These are phyloP conservation scores for Camellia granthamiana DNA, from an alignment of 148 eudicot species.

Conservation along the genomic window DNA sequence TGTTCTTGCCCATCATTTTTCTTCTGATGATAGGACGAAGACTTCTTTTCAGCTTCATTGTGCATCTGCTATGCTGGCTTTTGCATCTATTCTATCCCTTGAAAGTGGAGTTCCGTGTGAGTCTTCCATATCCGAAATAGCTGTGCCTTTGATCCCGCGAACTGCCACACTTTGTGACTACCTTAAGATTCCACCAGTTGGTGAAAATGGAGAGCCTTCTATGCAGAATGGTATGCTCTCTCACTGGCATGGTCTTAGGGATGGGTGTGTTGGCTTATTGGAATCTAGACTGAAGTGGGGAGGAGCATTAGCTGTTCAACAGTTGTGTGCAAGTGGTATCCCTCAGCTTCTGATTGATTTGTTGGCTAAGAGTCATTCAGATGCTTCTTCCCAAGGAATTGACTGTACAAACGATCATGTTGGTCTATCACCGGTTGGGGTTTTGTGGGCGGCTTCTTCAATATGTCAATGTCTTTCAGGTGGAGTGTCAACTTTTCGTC, in stretches of 20 bases:
- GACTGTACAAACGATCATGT: constrained; percentile 37
- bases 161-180: constrained; percentile 76
- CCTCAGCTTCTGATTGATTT: constrained; percentile 82
- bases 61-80: constrained; percentile 87
- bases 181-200: constrained; percentile 43
- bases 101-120: constrained; percentile 53
- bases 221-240: constrained; percentile 53
- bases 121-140: constrained; percentile 58
- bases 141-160: constrained; percentile 80
- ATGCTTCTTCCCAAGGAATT: constrained; percentile 36
- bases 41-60: constrained; percentile 60
- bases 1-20: constrained; percentile 72
- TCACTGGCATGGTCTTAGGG: constrained; percentile 88
- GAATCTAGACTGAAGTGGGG: constrained; percentile 83
- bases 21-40: constrained; percentile 61
- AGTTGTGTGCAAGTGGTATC: constrained; percentile 87
- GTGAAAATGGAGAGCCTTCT: constrained; percentile 34
- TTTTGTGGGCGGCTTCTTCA: constrained; percentile 84
- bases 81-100: constrained; percentile 78
- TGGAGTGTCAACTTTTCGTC: constrained; percentile 71
- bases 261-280: constrained; percentile 86
- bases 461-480: constrained; percentile 88
- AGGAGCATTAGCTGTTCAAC: constrained; percentile 89
- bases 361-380: constrained; percentile 40
- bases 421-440: constrained; percentile 85